Evolutionary conservation across 805 yeast species (phyloP), one percentile per base, ranked within the genome.

Genomic region (Lipomyces yamadae): DNA sequence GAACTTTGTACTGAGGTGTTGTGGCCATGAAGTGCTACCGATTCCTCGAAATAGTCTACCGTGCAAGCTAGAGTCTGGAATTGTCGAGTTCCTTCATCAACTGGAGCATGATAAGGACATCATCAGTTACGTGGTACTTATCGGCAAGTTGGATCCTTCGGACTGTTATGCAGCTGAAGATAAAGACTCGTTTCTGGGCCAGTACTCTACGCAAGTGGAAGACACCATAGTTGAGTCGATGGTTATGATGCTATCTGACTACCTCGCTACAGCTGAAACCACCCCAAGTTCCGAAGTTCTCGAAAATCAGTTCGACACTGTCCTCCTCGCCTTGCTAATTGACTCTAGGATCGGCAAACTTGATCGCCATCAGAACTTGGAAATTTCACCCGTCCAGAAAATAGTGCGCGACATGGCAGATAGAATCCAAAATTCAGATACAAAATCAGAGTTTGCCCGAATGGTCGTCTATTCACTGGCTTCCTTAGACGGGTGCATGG

Each of bases 311-410:
- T n/a, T 42, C 18, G 48, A 42, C n/a, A 42, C 24, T 42, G 18
- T 42, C 48, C 8, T 42, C 24, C 48, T 42, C n/a, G 48, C 48
- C 3, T 18, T 42, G n/a, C 48, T 42, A 8, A 42, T 42, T 42
- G 48, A n/a, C 48, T 42, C 48, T n/a, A 42, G 48, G 48, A 42
- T 42, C 48, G 48, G 24, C 48, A 42, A 42, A 7, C 48, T 42
- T 42, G 24, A 42, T 13, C 8, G 18, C 24, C 7, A 15, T 42
- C 48, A 15, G 29, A 18, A 24, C 1, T 42, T 24, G 7, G 48
- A 24, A 42, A 42, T 8, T 42, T 42, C 48, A 24, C 48, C n/a
- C 29, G 8, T 42, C 6, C 48, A 42, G 48, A 42, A 8, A 5
- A 7, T 42, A 6, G 15, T 42, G 24, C 48, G n/a, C 48, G 48